These are phyloP conservation scores for Clitopilus hobsonii DNA, from an alignment of 768 basidiomycete genomes.

Conservation along the genomic window DNA sequence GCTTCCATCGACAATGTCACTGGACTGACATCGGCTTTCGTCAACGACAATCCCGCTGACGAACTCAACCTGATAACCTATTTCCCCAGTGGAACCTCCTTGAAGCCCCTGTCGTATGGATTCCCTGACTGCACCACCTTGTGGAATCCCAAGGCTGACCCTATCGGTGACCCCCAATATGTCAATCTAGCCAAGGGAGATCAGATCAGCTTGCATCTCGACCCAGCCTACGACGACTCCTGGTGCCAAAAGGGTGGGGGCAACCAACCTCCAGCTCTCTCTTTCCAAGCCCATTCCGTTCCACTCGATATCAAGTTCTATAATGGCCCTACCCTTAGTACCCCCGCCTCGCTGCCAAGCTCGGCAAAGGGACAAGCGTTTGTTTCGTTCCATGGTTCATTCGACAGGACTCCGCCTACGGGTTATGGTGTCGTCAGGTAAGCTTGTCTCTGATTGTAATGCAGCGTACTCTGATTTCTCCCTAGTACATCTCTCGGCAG, in stretches of 20 bases:
- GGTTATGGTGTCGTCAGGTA: slow-evolving; percentile 43
- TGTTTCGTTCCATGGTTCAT: slow-evolving; percentile 43
- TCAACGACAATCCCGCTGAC: slow-evolving; percentile 41
- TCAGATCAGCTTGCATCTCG: slow-evolving; percentile 34
- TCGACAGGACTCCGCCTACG: slow-evolving; percentile 34
- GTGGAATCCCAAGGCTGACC: slow-evolving; percentile 39
- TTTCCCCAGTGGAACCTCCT: background rate
- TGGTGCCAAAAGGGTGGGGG: slow-evolving; percentile 29
- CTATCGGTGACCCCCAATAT: slow-evolving; percentile 33
- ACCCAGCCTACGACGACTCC: slow-evolving; percentile 22
- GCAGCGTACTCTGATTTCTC: slow-evolving; percentile 8
- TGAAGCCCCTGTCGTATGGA: slow-evolving; percentile 23
- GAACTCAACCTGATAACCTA: slow-evolving; percentile 26
- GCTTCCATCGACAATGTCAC: slow-evolving; percentile 37
- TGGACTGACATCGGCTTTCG: slow-evolving; percentile 28
- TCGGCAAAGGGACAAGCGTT: slow-evolving; percentile 29
- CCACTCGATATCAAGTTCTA: slow-evolving; percentile 45
- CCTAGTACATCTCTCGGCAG: slow-evolving; percentile 16
- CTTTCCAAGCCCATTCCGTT: slow-evolving; percentile 43
- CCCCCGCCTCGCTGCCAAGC: slow-evolving; percentile 20
- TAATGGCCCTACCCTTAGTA: slow-evolving; percentile 5
- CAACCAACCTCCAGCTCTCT: slow-evolving; percentile 32
- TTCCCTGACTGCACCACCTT: slow-evolving; percentile 41
- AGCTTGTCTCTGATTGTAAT: background rate
- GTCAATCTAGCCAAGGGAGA: slow-evolving; percentile 22